phyloP scores from a whole-genome alignment of 2,329 filamentous ascomycete species.

The Zasmidium citrigriseum region DNA sequence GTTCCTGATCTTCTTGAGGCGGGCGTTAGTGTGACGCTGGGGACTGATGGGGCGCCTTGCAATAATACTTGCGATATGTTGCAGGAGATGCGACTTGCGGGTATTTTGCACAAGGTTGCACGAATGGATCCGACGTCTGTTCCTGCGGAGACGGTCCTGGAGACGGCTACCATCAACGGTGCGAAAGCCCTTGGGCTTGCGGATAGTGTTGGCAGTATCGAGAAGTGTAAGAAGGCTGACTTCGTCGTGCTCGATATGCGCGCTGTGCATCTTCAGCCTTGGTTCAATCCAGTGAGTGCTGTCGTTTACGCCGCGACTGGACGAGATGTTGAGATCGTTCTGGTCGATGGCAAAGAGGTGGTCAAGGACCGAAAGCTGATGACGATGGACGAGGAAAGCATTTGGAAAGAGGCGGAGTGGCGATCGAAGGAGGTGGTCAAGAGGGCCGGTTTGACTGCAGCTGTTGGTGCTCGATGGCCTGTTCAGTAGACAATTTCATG shows the following conservation, averaged over 20 bases:
- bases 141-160: slow-evolving; percentile 48
- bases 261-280: slow-evolving; percentile 14
- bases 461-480: slow-evolving; percentile 42
- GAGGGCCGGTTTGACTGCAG: slow-evolving; percentile 39
- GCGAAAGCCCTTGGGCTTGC: slow-evolving; percentile 49
- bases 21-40: slow-evolving; percentile 51
- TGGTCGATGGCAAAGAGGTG: slow-evolving; percentile 42
- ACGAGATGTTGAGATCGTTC: slow-evolving; percentile 46
- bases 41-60: slow-evolving; percentile 57
- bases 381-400: slow-evolving; percentile 44
- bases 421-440: slow-evolving; percentile 40
- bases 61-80: slow-evolving; percentile 56
- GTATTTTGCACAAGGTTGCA: slow-evolving; percentile 50
- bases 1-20: slow-evolving; percentile 48
- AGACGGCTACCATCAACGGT: slow-evolving; percentile 56
- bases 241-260: slow-evolving; percentile 39
- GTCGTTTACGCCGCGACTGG: slow-evolving; percentile 49
- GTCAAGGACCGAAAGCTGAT: slow-evolving; percentile 32
- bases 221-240: slow-evolving; percentile 49
- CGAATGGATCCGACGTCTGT: slow-evolving; percentile 46
- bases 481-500: too few relatives aligned
- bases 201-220: slow-evolving; percentile 42
- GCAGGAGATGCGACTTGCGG: slow-evolving; percentile 55
- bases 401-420: slow-evolving; percentile 41
- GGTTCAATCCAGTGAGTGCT: slow-evolving; percentile 41